Base-by-base conservation (phyloP, 2,329 filamentous ascomycete genomes). In the Penicillium sp. region DNA sequence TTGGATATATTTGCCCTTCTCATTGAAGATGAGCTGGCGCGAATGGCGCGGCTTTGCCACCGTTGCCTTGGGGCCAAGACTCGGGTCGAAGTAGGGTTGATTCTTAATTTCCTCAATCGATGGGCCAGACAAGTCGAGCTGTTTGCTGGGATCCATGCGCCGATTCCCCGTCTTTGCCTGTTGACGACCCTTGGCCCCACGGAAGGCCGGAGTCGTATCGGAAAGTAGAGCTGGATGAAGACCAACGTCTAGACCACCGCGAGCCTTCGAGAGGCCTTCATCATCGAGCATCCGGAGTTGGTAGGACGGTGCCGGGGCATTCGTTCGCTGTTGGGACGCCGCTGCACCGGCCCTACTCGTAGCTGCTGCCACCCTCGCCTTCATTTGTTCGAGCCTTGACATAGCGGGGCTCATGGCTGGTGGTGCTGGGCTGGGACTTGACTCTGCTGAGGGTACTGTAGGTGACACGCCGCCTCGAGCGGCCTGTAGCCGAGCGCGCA, bases 1-100 rank as follows among this genome's bases (percentile, higher is more conserved):
- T 66, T 93, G 90, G 63, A 98, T 97, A 73, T 97, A 98, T 84
- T 98, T 98, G 57, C 95, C 95, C 77, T 96, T 96, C 70, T 93
- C 89, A 71, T 97, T 97, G 82, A 99, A 98, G 13, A 92, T 81
- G 19, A 99, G 84, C 66, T 91, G 88, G 62, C 91, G 88, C 12
- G 92, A 86, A 65, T 91, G 85, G 55, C 93, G 86, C 40, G 85
- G 82, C 70, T 89, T 91, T 72, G 77, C 82, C 65, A 79, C 73
- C 58, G 82, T 80, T 67, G 84, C 83, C 59, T 89, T 87, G 4
- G 84, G 80, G n/a, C 86, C 84, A 13, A 88, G 78, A 66, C 81
- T 89, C 8, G 89, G 84, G 71, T 96, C 92, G 67, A 90, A 93
- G 75, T 97, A 97, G 0, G 93, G 93, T 68, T 97, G 96, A 71